phyloP scores from a whole-genome alignment of 768 basidiomycete genomes.

The Suillus clintonianus region DNA sequence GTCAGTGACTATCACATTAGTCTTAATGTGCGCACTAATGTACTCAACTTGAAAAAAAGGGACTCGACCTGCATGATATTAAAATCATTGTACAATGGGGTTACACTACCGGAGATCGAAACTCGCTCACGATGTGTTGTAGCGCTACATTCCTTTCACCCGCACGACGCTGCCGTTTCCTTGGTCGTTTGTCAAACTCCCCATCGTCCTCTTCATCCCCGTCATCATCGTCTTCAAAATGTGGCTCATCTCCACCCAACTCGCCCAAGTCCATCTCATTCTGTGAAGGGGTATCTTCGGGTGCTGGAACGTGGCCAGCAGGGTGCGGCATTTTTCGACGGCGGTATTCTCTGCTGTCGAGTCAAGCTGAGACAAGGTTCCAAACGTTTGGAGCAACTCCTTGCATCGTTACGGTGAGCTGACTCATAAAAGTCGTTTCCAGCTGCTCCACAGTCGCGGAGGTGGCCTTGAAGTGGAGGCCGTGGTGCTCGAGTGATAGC shows the following conservation, averaged over 20 bases:
- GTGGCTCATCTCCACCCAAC: background rate
- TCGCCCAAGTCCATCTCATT: background rate
- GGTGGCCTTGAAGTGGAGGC: background rate
- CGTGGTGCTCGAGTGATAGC: background rate
- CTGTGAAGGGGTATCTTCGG: background rate
- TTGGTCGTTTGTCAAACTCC: too few species aligned
- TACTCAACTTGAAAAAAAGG: constrained; percentile 5
- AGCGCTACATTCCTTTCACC: too few species aligned
- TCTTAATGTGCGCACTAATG: background rate
- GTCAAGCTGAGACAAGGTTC: background rate
- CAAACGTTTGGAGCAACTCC: background rate
- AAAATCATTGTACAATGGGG: constrained; percentile 12
- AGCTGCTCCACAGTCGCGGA: background rate
- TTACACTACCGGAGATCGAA: background rate
- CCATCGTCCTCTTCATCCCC: too few species aligned
- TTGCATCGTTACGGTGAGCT: background rate
- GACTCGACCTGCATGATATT: constrained; percentile 15
- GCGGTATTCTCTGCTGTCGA: background rate
- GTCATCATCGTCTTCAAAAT: too few species aligned
- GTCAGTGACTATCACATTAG: constrained; percentile 16
- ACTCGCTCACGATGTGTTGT: too few species aligned
- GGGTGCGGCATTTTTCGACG: background rate
- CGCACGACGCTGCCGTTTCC: too few species aligned
- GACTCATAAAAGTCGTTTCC: background rate
- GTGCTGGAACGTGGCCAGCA: background rate